phyloP scores from a whole-genome alignment of 306 rosid genomes.

The Astragalus glycyphyllos region DNA sequence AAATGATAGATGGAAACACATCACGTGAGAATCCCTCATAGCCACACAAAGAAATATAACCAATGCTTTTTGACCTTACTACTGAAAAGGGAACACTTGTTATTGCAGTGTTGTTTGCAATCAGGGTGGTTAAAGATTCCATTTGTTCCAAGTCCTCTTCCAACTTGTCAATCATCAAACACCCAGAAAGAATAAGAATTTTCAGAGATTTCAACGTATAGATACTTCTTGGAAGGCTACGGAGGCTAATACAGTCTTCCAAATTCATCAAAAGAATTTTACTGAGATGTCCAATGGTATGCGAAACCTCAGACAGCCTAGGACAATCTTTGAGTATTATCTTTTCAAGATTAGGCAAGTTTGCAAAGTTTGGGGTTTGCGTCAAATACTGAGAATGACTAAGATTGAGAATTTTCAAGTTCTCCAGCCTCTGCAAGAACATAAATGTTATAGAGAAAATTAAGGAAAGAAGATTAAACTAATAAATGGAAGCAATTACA shows the following conservation, averaged over 20 bases:
- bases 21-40: no score
- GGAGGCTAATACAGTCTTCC: slow-evolving; percentile 31
- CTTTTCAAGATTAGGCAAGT: slow-evolving; percentile 46
- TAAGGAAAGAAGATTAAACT: no score
- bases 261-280: slow-evolving; percentile 38
- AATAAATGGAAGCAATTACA: no score
- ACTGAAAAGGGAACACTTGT: slow-evolving; percentile 36
- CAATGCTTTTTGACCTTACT: slow-evolving; percentile 29
- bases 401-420: slow-evolving; percentile 47
- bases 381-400: slow-evolving; percentile 41
- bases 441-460: not conserved
- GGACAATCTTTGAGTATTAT: slow-evolving; percentile 41
- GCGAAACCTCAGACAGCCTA: slow-evolving; percentile 11
- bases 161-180: slow-evolving; percentile 36
- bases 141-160: slow-evolving; percentile 39
- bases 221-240: slow-evolving; percentile 40
- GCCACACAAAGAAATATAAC: no score
- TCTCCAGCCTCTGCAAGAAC: slow-evolving; percentile 34
- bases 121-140: slow-evolving; percentile 30
- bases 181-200: slow-evolving; percentile 44
- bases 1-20: slow-evolving; percentile 11
- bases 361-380: slow-evolving; percentile 44
- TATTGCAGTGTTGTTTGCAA: slow-evolving; percentile 49
- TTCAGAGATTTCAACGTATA: slow-evolving; percentile 38
- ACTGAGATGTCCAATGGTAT: slow-evolving; percentile 31